Evolutionary conservation across 148 eudicot genomes (phyloP), one percentile per base, ranked within the genome.

Genomic region (Chenopodium suecicum): DNA sequence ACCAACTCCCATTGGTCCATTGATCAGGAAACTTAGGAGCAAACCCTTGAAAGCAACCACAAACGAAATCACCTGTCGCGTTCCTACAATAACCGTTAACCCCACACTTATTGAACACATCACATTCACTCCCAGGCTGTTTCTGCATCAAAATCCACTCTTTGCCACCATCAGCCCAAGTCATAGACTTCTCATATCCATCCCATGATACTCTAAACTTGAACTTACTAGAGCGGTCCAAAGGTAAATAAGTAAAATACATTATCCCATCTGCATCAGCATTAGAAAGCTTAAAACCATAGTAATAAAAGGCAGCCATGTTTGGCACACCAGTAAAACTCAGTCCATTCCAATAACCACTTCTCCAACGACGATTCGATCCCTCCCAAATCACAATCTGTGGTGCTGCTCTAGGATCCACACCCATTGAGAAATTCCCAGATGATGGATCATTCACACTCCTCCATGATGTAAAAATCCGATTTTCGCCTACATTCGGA

Each of bases 331-430:
- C 94, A 0, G 71, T 80, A 74, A 90, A 91, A 1, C n/a, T 73
- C 64, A 77, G 16, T 4, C 92, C 92, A 83, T 85, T 77, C 87
- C 89, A 91, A 32, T 84, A 74, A 23, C 94, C 94, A 46, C 89
- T 90, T 71, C 94, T 82, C 92, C 91, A 91, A n/a, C 25, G 77
- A 9, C 91, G 54, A 1, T 81, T 75, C 19, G 7, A 10, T 19
- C 90, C 92, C 13, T 90, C 83, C 91, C 88, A 92, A 22, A 90
- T 63, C 72, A 90, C 87, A 1, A 90, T 60, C 81, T 92, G 92
- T 1, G 93, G 93, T n/a, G 90, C 68, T 56, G 87, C 87, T 14
- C 83, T 85, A 4, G 91, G 81, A 81, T 85, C 91, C 6, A 92
- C 69, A 9, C 92, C 91, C 84, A 87, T 54, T 0, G 90, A 81